A percentile compares a stretch with the other conserved stretches of the same genome.
phyloP scores from a whole-genome alignment of 176 grass and related monocot species.

The Saccharum officinarum region DNA sequence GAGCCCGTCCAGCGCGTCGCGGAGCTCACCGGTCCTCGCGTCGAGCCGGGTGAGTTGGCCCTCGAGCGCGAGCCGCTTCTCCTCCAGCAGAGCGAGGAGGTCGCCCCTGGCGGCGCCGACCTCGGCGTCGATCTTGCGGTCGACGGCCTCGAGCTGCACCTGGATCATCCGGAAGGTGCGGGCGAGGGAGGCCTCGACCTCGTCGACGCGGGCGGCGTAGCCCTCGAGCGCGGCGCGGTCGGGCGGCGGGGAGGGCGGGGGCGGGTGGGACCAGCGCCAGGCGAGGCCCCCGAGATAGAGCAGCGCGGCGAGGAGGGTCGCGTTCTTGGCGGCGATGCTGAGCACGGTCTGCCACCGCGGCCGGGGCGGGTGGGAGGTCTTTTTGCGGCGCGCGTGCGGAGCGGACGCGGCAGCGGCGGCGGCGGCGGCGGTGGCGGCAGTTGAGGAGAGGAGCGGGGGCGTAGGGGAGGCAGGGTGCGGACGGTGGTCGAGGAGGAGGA shows the following conservation, averaged over 20 bases:
- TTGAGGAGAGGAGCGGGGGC: background rate
- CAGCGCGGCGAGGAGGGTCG: constrained; percentile 43
- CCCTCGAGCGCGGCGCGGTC: constrained; percentile 24
- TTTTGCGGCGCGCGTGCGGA: constrained; percentile 12
- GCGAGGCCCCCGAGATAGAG: constrained; percentile 53
- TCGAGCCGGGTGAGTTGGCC: constrained; percentile 50
- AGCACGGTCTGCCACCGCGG: constrained; percentile 54
- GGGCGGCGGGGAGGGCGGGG: background rate
- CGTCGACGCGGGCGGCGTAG: constrained; percentile 55
- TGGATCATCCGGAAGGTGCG: constrained; percentile 62
- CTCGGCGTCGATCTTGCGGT: constrained; percentile 75
- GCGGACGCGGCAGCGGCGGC: background rate
- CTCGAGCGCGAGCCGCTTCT: constrained; percentile 53
- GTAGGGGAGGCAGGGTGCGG: constrained; percentile 23
- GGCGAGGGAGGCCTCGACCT: constrained; percentile 64
- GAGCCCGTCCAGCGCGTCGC: constrained; percentile 55
- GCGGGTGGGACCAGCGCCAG: constrained; percentile 41
- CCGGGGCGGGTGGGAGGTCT: constrained; percentile 10
- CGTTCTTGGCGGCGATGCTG: constrained; percentile 57
- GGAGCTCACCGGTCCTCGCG: constrained; percentile 48
- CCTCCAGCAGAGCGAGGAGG: constrained; percentile 53
- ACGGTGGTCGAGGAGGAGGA: constrained; percentile 46
- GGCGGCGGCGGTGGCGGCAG: background rate
- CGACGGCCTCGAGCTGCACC: constrained; percentile 75
- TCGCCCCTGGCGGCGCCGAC: constrained; percentile 43